Base-by-base conservation (phyloP, 2,329 filamentous ascomycete genomes). In the Calonectria crousiana region DNA sequence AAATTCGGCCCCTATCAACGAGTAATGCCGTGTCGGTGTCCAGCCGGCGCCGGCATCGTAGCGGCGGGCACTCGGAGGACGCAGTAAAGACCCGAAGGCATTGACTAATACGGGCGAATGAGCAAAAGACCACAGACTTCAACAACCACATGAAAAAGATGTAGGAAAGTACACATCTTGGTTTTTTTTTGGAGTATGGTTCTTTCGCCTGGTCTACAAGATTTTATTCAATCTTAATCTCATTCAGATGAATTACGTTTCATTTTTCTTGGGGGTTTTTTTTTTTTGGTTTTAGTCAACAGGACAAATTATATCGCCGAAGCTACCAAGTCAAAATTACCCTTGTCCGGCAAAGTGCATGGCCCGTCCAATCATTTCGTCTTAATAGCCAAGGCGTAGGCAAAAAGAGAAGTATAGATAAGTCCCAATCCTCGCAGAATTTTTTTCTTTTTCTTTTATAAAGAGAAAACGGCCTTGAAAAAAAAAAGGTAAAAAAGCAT, bases 21-120 rank as follows among this genome's bases (percentile, higher is more conserved):
- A 77, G 23, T 69, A 60, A 30, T 75, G 68, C 49, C 32, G 62
- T 47, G 28, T 79, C 75, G 77, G 77, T 58, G n/a, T 32, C 53
- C 56, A 64, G 69, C 69, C 78, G 60, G 60, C 64, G 66, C 75
- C 67, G 66, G 65, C 49, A 41, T 58, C 30, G 28, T 60, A 52
- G 64, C 47, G 56, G 67, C 38, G 53, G 69, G 32, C 38, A 44
- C 71, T 67, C 72, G 52, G 71, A 60, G n/a, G 65, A 36, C 56
- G 41, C 36, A 64, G 51, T 51, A 71, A 74, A 53, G 36, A 26
- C 32, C 62, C 71, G 68, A 72, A 67, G 30, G 51, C 18, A 20
- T 69, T 62, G 56, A 62, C 56, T 62, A 62, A 62, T 62, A 62
- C 14, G 6, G 36, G n/a, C 26, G 32, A 26, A 26, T 20, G 56